Evolutionary conservation across 441 rosid species (phyloP).

Genomic region (Lepidium campestre): DNA sequence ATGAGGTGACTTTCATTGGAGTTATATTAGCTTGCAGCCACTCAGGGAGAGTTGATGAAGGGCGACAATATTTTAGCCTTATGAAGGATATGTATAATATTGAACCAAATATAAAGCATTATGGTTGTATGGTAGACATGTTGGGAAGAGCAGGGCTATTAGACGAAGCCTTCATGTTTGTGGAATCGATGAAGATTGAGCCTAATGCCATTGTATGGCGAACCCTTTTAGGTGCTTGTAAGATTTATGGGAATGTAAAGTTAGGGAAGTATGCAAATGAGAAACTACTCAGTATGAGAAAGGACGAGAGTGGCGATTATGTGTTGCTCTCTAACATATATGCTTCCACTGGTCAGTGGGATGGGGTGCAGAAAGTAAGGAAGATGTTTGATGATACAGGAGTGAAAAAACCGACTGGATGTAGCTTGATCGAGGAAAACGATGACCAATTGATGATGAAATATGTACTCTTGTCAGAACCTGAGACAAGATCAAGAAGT

Average conservation of each 20-base stretch:
- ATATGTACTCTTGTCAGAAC: constrained; percentile 31
- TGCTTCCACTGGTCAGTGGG: constrained; percentile 58
- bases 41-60: constrained; percentile 49
- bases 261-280: constrained; percentile 47
- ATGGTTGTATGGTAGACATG: constrained; percentile 64
- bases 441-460: constrained; percentile 35
- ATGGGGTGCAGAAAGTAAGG: constrained; percentile 44
- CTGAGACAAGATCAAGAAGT: constrained; percentile 21
- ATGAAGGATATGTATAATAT: constrained; percentile 36
- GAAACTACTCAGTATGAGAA: constrained; percentile 40
- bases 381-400: constrained; percentile 50
- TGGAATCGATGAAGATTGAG: constrained; percentile 39
- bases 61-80: constrained; percentile 39
- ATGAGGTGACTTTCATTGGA: constrained; percentile 57
- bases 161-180: constrained; percentile 45
- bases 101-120: constrained; percentile 52
- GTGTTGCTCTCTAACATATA: constrained; percentile 54
- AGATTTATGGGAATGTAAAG: constrained; percentile 43
- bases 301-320: constrained; percentile 50
- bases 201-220: constrained; percentile 57
- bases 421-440: constrained; percentile 47
- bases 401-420: constrained; percentile 41
- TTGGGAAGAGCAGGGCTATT: constrained; percentile 54
- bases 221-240: constrained; percentile 60
- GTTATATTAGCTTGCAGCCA: constrained; percentile 57